Conservation (phyloP, 768 basidiomycete species). For the Pholiota molesta region DNA sequence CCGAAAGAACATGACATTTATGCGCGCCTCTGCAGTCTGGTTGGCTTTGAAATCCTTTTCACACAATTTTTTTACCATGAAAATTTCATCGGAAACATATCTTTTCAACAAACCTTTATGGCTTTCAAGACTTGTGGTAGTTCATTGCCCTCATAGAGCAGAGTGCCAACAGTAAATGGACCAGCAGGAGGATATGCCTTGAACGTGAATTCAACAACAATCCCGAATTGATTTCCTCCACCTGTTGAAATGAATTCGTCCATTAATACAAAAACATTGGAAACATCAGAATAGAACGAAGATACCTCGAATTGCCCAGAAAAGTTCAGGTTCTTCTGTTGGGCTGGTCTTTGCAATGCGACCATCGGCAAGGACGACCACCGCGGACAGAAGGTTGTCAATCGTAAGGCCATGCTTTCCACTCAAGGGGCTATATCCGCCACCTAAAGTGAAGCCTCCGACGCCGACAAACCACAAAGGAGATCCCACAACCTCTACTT, state of each 20-base stretch:
- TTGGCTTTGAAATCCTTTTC: neutral
- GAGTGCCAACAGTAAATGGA: conserved; percentile 1
- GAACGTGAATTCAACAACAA: conserved; percentile 4
- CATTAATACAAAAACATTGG: neutral
- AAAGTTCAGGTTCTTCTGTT: neutral
- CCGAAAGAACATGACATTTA: neutral
- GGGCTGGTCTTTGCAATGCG: neutral
- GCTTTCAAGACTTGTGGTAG: neutral
- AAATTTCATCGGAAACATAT: neutral
- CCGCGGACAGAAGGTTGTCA: neutral
- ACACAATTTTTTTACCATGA: too few relatives aligned
- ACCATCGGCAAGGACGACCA: neutral
- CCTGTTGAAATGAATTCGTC: neutral
- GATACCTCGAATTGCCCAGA: neutral
- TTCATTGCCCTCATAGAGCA: neutral
- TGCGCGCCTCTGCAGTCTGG: neutral
- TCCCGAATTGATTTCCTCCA: conserved; percentile 4
- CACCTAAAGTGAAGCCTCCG: neutral
- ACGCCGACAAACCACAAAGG: neutral
- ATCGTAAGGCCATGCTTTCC: neutral
- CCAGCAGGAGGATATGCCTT: neutral
- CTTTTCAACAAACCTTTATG: neutral
- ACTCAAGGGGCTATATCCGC: neutral
- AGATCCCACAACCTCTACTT: neutral
- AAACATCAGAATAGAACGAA: neutral